Conservation (phyloP, 768 basidiomycete genomes). For the Mycena metata region DNA sequence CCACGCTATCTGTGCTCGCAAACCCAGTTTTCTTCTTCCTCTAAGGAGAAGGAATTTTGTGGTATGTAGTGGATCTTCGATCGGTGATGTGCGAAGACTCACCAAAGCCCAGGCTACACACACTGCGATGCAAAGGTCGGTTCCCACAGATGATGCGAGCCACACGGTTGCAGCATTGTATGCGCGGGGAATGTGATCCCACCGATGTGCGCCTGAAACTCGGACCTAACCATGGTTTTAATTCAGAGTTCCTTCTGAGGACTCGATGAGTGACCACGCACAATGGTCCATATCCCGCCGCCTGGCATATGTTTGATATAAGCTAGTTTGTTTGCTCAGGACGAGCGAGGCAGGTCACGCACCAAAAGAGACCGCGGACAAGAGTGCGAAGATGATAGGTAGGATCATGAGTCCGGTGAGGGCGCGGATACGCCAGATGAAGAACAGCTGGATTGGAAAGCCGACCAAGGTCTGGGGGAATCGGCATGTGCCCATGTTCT, state of each 20-base stretch:
- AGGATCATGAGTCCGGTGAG: slow-evolving; percentile 28
- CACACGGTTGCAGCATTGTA: not conserved
- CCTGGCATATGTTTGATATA: not conserved
- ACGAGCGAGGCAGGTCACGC: no score
- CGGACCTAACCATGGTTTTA: not conserved
- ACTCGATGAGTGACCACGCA: no score
- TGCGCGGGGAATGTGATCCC: slow-evolving; percentile 1
- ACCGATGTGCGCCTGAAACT: not conserved
- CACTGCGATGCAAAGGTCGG: slow-evolving; percentile 14
- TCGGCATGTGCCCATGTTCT: not conserved
- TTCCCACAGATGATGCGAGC: slow-evolving; percentile 13
- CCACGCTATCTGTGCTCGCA: slow-evolving; percentile 7
- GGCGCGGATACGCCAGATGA: slow-evolving; percentile 42
- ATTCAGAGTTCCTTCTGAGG: no score
- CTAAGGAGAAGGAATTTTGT: not conserved
- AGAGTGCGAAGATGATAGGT: not conserved
- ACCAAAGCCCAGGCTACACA: slow-evolving; percentile 7
- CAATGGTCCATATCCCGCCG: slow-evolving; percentile 19
- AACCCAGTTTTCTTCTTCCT: slow-evolving; percentile 18
- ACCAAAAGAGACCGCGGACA: not conserved
- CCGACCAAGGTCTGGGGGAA: slow-evolving; percentile 28
- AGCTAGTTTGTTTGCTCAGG: no score
- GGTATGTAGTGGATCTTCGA: no score
- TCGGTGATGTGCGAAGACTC: not conserved
- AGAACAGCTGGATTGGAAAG: slow-evolving; percentile 45